These are phyloP conservation scores for Luffa aegyptiaca DNA, from an alignment of 306 rosid genomes.

Conservation along the genomic window DNA sequence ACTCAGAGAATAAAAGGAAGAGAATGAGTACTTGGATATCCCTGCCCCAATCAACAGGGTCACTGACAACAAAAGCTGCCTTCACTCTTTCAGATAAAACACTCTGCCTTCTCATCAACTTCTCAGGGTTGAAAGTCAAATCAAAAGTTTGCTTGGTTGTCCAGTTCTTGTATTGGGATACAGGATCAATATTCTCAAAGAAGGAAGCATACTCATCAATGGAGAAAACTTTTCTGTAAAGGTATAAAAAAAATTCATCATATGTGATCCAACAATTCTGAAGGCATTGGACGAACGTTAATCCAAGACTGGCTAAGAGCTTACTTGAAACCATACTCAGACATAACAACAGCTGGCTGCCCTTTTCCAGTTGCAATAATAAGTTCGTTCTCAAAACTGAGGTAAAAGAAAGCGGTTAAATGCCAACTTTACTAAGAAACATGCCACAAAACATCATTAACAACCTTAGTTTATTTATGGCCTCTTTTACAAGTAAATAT, in stretches of 20 bases:
- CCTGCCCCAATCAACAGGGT: conserved; percentile 95
- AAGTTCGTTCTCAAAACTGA: conserved; percentile 65
- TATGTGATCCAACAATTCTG: not conserved
- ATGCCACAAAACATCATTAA: not conserved
- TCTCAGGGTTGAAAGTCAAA: conserved; percentile 17
- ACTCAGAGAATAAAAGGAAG: not conserved
- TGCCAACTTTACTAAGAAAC: not conserved
- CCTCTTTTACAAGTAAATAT: not conserved
- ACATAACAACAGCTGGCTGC: conserved; percentile 79
- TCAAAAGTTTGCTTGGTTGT: conserved; percentile 23
- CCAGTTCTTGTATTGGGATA: conserved; percentile 69
- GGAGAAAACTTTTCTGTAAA: conserved; percentile 63
- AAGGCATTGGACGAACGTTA: not conserved
- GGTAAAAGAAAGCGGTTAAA: not conserved
- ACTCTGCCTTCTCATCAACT: conserved; percentile 18
- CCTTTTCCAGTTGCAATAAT: conserved; percentile 88
- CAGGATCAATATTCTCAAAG: conserved; percentile 81
- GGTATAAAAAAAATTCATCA: not conserved
- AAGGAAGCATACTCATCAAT: conserved; percentile 66
- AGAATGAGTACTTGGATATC: conserved; percentile 61
- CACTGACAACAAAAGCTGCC: conserved; percentile 79
- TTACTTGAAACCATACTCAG: conserved; percentile 85
- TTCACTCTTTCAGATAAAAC: conserved; percentile 55
- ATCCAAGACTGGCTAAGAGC: conserved; percentile 10
- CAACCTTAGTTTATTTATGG: not conserved